Base-by-base conservation (phyloP, 1,284 basidiomycete species). In the Ceratobasidium sp. region DNA sequence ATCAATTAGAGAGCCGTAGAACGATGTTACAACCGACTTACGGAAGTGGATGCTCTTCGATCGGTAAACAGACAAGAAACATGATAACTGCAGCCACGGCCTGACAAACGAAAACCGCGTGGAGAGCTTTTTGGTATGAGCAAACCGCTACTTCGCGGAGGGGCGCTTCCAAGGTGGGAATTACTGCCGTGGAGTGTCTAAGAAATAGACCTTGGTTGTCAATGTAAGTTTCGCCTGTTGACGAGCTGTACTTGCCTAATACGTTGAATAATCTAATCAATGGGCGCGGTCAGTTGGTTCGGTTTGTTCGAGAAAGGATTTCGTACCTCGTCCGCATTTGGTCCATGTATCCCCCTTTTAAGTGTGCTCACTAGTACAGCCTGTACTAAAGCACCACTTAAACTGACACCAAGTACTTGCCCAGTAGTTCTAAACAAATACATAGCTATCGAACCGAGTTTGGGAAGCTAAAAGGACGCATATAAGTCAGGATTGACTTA, bases 381-480 rank as follows among this genome's bases (percentile, higher is more conserved):
- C 85, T 97, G 96, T 33, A 95, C 87, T 58, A 97, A 85, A 1
- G 94, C 93, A 40, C 94, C 94, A 80, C 93, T 93, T 63, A 97
- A 86, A 82, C 94, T 93, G 72, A 97, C 96, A 66, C 95, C 95
- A 63, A 97, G 89, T 26, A 96, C 96, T 86, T 97, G 96, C 18
- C 96, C 96, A 13, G 94, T 95, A 5, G 95, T 96, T 82, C 95
- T 89, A 87, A 96, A 96, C 69, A 97, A 87, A 86, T 97, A 97
- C 33, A 78, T 51, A 78, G 70, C 13, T 60, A 68, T 61, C 49
- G 28, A 20, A 15, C n/a, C 3, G 23, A 33, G 26, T 9, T 12
- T 33, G 18, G n/a, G 64, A 78, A 33, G 51, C 70, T 12, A 26
- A 26, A 18, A 23, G 88, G 33, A 33, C 33, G 33, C 33, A 33